phyloP scores from a whole-genome alignment of 2,329 filamentous ascomycete species.

The Neocatenulostroma microsporum region DNA sequence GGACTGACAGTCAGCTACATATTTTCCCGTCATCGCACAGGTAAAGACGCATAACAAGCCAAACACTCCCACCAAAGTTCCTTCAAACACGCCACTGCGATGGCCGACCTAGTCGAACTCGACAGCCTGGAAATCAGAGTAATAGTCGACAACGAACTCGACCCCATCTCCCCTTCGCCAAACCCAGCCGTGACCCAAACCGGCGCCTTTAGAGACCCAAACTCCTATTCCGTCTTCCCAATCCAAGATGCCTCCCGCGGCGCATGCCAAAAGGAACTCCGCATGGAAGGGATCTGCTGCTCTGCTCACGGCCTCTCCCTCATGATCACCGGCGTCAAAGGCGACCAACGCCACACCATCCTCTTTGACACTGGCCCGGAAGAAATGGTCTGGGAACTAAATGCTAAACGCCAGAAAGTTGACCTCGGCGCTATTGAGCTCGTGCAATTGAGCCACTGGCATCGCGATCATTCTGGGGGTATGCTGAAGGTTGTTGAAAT shows the following conservation, averaged over 20 bases:
- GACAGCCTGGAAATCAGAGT: conserved; percentile 21
- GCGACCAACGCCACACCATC: conserved; percentile 15
- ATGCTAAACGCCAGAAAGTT: conserved; percentile 17
- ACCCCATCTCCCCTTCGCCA: conserved; percentile 21
- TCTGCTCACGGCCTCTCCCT: conserved; percentile 22
- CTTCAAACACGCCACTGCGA: too few relatives aligned
- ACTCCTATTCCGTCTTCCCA: conserved; percentile 7
- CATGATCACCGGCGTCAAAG: conserved; percentile 21
- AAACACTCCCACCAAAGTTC: too few relatives aligned
- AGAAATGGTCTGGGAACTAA: conserved; percentile 19
- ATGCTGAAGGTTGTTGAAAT: conserved; percentile 19
- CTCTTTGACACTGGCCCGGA: conserved; percentile 25
- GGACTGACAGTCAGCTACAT: too few relatives aligned
- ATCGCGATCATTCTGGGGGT: conserved; percentile 23
- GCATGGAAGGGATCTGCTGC: conserved; percentile 24
- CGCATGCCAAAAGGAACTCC: conserved; percentile 13
- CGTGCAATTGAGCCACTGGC: conserved; percentile 23
- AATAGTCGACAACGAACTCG: conserved; percentile 23
- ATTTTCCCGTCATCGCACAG: too few relatives aligned
- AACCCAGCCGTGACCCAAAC: conserved; percentile 16
- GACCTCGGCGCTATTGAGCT: conserved; percentile 16
- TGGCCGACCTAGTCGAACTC: conserved; percentile 17
- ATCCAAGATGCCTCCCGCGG: conserved; percentile 9
- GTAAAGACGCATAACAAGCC: too few relatives aligned
- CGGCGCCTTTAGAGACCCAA: conserved; percentile 19